These are phyloP conservation scores for Aspergillus hancockii DNA, from an alignment of 495 filamentous ascomycete genomes.

Conservation along the genomic window DNA sequence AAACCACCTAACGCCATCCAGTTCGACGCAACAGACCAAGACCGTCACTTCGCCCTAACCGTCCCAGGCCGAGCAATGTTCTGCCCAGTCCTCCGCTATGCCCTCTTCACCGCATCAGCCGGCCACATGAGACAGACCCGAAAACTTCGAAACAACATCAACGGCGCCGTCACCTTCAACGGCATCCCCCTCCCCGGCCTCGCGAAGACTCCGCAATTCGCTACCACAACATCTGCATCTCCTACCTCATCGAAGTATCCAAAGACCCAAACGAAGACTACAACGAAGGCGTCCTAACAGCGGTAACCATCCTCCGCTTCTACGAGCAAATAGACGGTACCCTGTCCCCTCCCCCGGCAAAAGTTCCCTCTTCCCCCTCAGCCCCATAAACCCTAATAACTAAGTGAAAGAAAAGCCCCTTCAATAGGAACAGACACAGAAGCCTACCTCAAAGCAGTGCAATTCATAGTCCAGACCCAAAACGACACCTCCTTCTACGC, in stretches of 20 bases:
- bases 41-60: slow-evolving; percentile 28
- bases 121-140: slow-evolving; percentile 22
- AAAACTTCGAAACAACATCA: slow-evolving; percentile 10
- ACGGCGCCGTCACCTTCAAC: slow-evolving; percentile 11
- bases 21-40: slow-evolving; percentile 24
- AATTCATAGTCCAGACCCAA: slow-evolving; percentile 13
- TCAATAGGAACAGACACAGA: slow-evolving; percentile 24
- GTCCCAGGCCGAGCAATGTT: slow-evolving; percentile 32
- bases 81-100: slow-evolving; percentile 31
- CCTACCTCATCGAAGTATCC: slow-evolving; percentile 27
- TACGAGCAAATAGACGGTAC: slow-evolving; percentile 37
- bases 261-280: slow-evolving; percentile 29
- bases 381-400: too few relatives aligned
- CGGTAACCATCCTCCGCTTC: slow-evolving; percentile 34
- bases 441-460: slow-evolving; percentile 21
- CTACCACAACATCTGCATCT: slow-evolving; percentile 33
- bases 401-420: slow-evolving; percentile 15
- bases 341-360: neutral
- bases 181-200: slow-evolving; percentile 23
- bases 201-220: slow-evolving; percentile 25
- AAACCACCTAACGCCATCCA: neutral
- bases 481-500: slow-evolving; percentile 15
- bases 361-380: too few relatives aligned
- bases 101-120: slow-evolving; percentile 32
- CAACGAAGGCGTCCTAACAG: slow-evolving; percentile 35